Percentiles rank a stretch among this genome's conserved stretches.
These are phyloP conservation scores for Cornus controversa DNA, from an alignment of 148 eudicot genomes.

Conservation along the genomic window DNA sequence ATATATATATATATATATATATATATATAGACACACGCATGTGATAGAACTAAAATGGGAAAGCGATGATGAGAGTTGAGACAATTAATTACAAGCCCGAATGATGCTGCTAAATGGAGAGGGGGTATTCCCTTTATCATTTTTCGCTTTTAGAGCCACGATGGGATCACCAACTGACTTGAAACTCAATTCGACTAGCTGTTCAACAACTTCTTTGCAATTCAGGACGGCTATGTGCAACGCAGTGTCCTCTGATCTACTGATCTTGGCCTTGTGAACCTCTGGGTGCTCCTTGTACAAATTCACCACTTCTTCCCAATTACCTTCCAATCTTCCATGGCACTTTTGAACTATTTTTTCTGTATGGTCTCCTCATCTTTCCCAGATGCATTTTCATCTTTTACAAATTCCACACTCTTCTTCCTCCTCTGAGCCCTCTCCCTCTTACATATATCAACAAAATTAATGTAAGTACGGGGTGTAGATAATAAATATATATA, in stretches of 20 bases:
- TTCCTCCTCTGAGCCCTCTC: too few relatives aligned
- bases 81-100: too few relatives aligned
- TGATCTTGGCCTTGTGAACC: constrained; percentile 3
- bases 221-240: constrained; percentile 10
- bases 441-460: too few relatives aligned
- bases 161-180: neutral
- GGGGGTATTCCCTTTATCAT: neutral
- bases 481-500: too few relatives aligned
- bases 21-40: too few relatives aligned
- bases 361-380: neutral
- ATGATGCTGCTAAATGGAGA: neutral
- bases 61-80: too few relatives aligned
- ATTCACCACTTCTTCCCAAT: neutral
- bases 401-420: neutral
- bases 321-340: constrained; percentile 16
- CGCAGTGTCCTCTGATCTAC: constrained; percentile 10
- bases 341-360: neutral
- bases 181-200: neutral
- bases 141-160: neutral
- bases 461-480: too few relatives aligned
- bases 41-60: too few relatives aligned
- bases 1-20: too few relatives aligned
- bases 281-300: neutral
- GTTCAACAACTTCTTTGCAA: neutral
- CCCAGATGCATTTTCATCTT: neutral